phyloP scores from a whole-genome alignment of 2,329 filamentous ascomycete species.

The Colletotrichum aenigma region DNA sequence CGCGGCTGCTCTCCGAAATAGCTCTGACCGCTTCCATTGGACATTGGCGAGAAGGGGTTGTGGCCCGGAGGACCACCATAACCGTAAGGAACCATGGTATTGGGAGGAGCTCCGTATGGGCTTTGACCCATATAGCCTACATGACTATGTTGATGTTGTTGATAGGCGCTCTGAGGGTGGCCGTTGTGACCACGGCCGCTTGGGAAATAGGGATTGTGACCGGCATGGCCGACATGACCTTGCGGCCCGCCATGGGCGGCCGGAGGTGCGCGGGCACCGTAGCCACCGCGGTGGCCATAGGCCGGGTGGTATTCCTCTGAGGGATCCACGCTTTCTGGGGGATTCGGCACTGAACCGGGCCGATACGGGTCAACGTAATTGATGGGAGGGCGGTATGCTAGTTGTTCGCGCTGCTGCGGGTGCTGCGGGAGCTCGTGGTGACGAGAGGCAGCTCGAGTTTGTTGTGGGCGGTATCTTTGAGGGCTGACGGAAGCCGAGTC shows the following conservation, averaged over 20 bases:
- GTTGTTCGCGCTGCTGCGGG: conserved; percentile 27
- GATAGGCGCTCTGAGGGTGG: conserved; percentile 40
- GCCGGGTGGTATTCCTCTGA: conserved; percentile 62
- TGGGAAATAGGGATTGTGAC: conserved; percentile 1
- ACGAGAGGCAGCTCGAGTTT: conserved; percentile 20
- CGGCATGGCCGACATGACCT: conserved; percentile 22
- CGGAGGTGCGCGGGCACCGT: conserved; percentile 12
- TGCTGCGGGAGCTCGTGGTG: conserved; percentile 29
- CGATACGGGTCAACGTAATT: conserved; percentile 36
- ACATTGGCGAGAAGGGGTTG: conserved; percentile 51
- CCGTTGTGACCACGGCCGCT: conserved; percentile 14
- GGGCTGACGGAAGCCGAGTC: conserved; percentile 61
- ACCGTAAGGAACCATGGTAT: conserved; percentile 54
- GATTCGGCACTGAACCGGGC: conserved; percentile 50
- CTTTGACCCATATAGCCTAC: conserved; percentile 40
- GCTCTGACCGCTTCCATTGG: conserved; percentile 38
- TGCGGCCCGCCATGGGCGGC: conserved; percentile 19
- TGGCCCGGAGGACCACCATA: conserved; percentile 38
- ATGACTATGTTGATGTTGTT: conserved; percentile 38
- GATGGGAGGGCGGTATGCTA: neutral
- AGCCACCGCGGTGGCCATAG: conserved; percentile 38
- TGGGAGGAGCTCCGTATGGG: conserved; percentile 35
- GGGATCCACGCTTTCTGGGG: conserved; percentile 67
- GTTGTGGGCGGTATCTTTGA: conserved; percentile 27
- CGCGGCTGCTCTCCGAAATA: conserved; percentile 45